phyloP scores from a whole-genome alignment of 2,329 filamentous ascomycete genomes.

The Colletotrichum lini region DNA sequence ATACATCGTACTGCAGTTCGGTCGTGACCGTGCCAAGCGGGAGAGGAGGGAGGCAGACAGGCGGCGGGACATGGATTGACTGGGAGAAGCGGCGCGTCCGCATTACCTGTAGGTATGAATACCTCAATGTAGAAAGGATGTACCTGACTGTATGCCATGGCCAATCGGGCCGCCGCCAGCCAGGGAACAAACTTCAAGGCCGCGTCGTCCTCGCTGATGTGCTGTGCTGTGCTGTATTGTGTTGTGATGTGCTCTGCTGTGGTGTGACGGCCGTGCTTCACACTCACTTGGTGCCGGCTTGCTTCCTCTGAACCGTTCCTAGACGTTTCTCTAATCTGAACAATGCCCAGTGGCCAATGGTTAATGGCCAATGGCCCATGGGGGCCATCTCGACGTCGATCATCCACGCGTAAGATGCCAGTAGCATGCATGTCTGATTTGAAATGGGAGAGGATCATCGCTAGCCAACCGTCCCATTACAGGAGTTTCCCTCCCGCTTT shows the following conservation, averaged over 20 bases:
- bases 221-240: too few relatives aligned
- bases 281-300: neutral
- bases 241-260: too few relatives aligned
- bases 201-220: constrained; percentile 9
- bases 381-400: constrained; percentile 40
- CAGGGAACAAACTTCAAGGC: constrained; percentile 7
- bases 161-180: constrained; percentile 36
- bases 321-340: constrained; percentile 37
- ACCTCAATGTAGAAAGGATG: too few relatives aligned
- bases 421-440: constrained; percentile 7
- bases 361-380: neutral
- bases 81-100: too few relatives aligned
- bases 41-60: neutral
- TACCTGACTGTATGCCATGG: neutral
- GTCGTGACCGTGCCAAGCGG: constrained; percentile 36
- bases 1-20: constrained; percentile 19
- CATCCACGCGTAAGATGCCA: constrained; percentile 17
- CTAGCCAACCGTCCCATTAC: too few relatives aligned
- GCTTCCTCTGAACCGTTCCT: constrained; percentile 28
- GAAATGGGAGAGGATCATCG: too few relatives aligned
- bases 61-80: constrained; percentile 9
- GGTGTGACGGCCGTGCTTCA: constrained; percentile 14
- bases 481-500: too few relatives aligned
- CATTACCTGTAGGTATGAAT: too few relatives aligned
- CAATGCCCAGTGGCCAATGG: neutral